Evolutionary conservation across 2,329 filamentous ascomycete species (phyloP), one percentile per base, ranked within the genome.

Genomic region (Ilyonectria robusta): DNA sequence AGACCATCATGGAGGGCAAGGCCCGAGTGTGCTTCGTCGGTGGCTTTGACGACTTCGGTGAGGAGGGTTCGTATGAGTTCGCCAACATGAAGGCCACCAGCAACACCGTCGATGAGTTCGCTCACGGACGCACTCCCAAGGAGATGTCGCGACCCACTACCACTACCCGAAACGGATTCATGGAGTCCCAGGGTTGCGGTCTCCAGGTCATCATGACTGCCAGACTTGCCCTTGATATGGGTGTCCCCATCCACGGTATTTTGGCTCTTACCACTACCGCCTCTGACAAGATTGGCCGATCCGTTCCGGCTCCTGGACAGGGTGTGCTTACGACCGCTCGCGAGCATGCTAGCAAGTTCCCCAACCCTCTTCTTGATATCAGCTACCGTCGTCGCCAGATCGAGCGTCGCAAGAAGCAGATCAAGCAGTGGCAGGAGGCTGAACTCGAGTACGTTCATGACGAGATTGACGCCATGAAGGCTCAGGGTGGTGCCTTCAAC

Each of bases 51-150:
- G 97, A 99, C 84, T 98, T 99, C 86, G 94, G 97, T 78, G 96
- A 99, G 84, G 96, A 99, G 84, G 97, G 96, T 59, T 99, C 96
- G 1, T 99, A 98, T 79, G 96, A 99, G 83, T 99, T 99, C 81
- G 96, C 96, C 86, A 99, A 99, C 87, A 99, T 99, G 96, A 97
- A 97, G 84, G 96, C 96, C 66, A 99, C 96, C 62, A 98, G 95
- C 88, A 99, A 98, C 79, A 95, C 95, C 29, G 93, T 98, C 68
- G 95, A 98, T 74, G 97, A 99, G 81, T 94, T 99, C 75, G 94
- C 91, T 10, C 96, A 98, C 78, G 96, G 96, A 54, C 94, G 96
- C 72, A 98, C 96, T 56, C 95, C 96, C 13, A 90, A 92, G 82
- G 96, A 99, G 83, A 99, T 99, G 96, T 99, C 97, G 35, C 92